Base-by-base conservation (phyloP, 768 basidiomycete genomes). In the Mycena capillaripes region DNA sequence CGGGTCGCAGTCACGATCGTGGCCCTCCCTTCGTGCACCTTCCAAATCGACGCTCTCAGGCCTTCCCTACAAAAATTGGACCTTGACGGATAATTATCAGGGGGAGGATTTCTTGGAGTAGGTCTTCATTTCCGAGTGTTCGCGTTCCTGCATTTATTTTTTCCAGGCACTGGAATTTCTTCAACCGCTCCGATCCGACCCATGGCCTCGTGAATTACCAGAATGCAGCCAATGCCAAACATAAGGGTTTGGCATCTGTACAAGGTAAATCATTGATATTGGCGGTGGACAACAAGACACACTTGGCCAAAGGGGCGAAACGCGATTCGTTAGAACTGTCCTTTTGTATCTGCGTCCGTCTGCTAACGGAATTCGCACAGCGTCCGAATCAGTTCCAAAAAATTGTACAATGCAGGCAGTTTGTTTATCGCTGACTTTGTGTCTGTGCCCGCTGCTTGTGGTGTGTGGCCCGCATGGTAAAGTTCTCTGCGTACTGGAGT, bases 371-470 rank as follows among this genome's bases (percentile, higher is more conserved):
- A 34, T 23, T 50, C 16, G 25, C 21, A 25, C 34, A 64, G 62
- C 32, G 62, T 64, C 32, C 62, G 62, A 52, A 64, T 64, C 25
- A 64, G 62, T n/a, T 64, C 62, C 25, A 52, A 64, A 34, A 38
- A 23, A 12, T 32, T 11, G 4, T 64, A 64, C 62, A 52, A 52
- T 23, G 62, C 50, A 9, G 50, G 50, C 1, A 52, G 23, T 25
- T 34, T 64, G 25, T 64, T 64, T 25, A 53, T 64, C 25, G 48
- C 50, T 5, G 62, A 64, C 29, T 64, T 53, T 53, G 62, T 34
- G 14, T 4, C 48, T 5, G 53, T 53, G 62, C 62, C 62, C 7
- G 30, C 23, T 1, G 27, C n/a, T 11, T 52, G 50, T 12, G 48
- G 48, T 2, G 50, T 40, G 14, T 64, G 62, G 62, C 62, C 62